phyloP scores from a whole-genome alignment of 306 rosid genomes.

The Cucumis hystrix region DNA sequence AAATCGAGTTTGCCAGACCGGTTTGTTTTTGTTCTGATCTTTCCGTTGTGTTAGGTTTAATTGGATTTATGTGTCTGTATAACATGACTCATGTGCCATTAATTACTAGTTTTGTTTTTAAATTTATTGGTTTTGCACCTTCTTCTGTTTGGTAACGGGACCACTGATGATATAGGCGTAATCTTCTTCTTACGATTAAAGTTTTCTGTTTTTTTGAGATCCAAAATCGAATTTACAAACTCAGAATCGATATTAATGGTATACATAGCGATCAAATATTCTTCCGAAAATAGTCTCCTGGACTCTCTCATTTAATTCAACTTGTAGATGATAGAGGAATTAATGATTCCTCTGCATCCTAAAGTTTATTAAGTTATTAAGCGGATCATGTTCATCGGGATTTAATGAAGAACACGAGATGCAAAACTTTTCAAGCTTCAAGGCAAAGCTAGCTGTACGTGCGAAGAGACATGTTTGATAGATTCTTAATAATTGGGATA shows the following conservation, averaged over 20 bases:
- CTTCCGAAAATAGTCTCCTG: not conserved
- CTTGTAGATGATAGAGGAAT: not conserved
- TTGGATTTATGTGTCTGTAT: slow-evolving; percentile 15
- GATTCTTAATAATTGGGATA: not conserved
- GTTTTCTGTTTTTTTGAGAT: not conserved
- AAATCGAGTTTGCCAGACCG: slow-evolving; percentile 95
- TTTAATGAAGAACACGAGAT: not conserved
- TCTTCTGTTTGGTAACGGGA: not conserved
- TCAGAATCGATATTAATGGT: not conserved
- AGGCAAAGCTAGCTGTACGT: not conserved
- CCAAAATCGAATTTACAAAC: not conserved
- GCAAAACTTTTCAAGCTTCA: not conserved
- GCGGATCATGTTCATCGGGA: not conserved
- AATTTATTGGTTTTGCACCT: not conserved
- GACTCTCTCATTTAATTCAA: not conserved
- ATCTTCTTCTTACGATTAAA: not conserved
- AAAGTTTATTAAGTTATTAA: not conserved
- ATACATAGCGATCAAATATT: not conserved
- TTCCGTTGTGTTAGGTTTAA: slow-evolving; percentile 25
- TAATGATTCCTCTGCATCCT: not conserved
- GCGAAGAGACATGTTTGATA: not conserved
- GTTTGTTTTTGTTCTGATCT: slow-evolving; percentile 85
- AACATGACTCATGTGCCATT: slow-evolving; percentile 1
- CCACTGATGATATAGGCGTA: not conserved
- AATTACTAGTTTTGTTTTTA: not conserved